A percentile compares a stretch with the other conserved stretches of the same genome.
Evolutionary conservation across 352 stramenopile species (phyloP).

Genomic region (Pseudoperonospora humuli): DNA sequence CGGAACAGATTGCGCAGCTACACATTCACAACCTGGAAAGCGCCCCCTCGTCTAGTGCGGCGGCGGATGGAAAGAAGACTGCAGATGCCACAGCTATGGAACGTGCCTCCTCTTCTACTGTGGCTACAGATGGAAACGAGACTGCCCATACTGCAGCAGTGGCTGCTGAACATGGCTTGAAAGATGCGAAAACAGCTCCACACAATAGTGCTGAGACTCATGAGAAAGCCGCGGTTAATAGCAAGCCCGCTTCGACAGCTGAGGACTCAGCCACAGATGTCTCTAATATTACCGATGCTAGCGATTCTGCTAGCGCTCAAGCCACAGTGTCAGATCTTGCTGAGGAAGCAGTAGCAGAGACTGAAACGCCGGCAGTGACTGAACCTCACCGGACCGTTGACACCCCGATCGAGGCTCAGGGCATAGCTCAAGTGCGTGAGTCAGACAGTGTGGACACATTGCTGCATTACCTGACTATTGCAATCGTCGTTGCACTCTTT

Average conservation of each 20-base stretch:
- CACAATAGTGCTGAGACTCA: background rate
- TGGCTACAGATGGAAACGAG: conserved; percentile 11
- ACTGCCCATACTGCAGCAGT: background rate
- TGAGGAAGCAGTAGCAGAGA: conserved; percentile 2
- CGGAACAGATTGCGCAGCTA: conserved; percentile 70
- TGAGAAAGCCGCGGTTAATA: conserved; percentile 4
- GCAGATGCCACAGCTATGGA: no score
- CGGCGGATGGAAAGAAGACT: conserved; percentile 11
- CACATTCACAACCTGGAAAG: conserved; percentile 70
- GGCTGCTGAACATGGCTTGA: background rate
- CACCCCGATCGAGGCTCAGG: conserved; percentile 7
- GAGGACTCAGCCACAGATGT: no score
- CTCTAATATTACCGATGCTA: background rate
- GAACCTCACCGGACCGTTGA: conserved; percentile 9
- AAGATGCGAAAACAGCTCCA: background rate
- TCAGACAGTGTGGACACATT: conserved; percentile 49
- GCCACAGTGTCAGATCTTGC: background rate
- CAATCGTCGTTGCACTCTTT: conserved; percentile 58
- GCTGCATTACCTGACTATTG: conserved; percentile 62
- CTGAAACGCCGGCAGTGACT: conserved; percentile 1
- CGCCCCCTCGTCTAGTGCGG: background rate
- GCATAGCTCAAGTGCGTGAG: conserved; percentile 20
- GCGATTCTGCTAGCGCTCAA: background rate
- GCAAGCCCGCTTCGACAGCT: background rate
- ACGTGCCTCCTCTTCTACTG: conserved; percentile 2